These are phyloP conservation scores for Trypanosoma scelopori DNA, from an alignment of 208 protist species.

Conservation along the genomic window DNA sequence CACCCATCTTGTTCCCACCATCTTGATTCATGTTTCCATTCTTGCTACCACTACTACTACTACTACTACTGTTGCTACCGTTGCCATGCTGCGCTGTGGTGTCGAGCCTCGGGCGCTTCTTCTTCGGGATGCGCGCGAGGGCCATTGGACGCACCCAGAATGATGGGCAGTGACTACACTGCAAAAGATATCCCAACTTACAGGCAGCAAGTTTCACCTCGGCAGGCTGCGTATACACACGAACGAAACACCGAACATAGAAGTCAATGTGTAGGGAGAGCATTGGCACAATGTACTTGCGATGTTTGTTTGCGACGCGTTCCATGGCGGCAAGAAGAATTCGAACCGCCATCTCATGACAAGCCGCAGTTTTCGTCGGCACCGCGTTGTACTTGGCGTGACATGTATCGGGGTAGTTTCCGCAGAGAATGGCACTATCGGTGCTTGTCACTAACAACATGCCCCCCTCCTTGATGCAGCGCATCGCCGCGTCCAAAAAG, in stretches of 20 bases:
- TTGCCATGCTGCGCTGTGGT: neutral
- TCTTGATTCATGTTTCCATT: neutral
- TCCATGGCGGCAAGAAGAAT: constrained; percentile 95
- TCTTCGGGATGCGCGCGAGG: constrained; percentile 23
- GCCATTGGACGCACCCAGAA: constrained; percentile 93
- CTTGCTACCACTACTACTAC: constrained; percentile 7
- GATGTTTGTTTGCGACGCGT: constrained; percentile 91
- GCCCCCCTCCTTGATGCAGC: constrained; percentile 95
- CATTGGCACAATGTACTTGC: constrained; percentile 96
- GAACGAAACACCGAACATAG: constrained; percentile 99
- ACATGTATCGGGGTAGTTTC: constrained; percentile 96
- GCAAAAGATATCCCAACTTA: constrained; percentile 91
- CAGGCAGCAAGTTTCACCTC: constrained; percentile 89
- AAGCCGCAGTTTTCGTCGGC: constrained; percentile 86
- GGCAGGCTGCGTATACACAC: constrained; percentile 91
- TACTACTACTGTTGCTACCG: constrained; percentile 12
- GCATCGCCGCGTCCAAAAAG: constrained; percentile 97
- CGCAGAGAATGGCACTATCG: constrained; percentile 97
- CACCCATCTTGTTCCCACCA: neutral
- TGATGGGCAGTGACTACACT: constrained; percentile 95
- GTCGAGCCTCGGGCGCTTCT: constrained; percentile 19
- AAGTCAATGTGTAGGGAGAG: constrained; percentile 98
- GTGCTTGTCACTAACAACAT: constrained; percentile 98
- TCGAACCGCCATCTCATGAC: constrained; percentile 96
- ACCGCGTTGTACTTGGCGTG: constrained; percentile 97